Evolutionary conservation across 768 basidiomycete species (phyloP).

Genomic region (Russula compacta): DNA sequence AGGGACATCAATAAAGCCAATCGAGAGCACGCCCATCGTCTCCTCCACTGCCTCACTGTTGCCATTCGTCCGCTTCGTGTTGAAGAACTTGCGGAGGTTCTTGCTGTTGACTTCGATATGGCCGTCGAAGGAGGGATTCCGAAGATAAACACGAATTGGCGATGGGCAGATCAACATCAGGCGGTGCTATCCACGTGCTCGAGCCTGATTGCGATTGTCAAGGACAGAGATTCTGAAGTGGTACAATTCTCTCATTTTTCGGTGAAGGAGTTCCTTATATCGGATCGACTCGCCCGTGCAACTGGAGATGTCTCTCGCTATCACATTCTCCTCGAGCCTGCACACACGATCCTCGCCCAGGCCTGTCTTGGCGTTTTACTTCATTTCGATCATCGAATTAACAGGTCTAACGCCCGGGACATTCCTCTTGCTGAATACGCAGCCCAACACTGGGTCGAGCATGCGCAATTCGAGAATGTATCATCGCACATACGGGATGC

Average conservation of each 20-base stretch:
- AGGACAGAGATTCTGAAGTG: not conserved
- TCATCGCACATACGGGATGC: not conserved
- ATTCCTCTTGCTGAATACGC: not conserved
- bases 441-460: not conserved
- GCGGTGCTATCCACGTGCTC: slow-evolving; percentile 3
- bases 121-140: not conserved
- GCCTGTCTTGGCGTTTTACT: not conserved
- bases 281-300: not conserved
- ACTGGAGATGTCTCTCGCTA: not conserved
- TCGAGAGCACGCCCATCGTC: not conserved
- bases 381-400: not conserved
- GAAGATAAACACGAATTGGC: not conserved
- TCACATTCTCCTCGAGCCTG: not conserved
- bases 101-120: slow-evolving; percentile 3
- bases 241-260: slow-evolving; percentile 10
- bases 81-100: slow-evolving; percentile 5
- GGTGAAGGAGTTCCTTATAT: slow-evolving; percentile 3
- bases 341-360: not conserved
- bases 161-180: not conserved
- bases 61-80: not conserved
- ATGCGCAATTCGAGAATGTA: not conserved
- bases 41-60: slow-evolving; percentile 6
- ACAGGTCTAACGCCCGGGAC: not conserved
- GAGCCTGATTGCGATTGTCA: not conserved
- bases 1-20: not conserved